Conservation (phyloP, 345 rosid genomes). For the Eucalyptus regnans region DNA sequence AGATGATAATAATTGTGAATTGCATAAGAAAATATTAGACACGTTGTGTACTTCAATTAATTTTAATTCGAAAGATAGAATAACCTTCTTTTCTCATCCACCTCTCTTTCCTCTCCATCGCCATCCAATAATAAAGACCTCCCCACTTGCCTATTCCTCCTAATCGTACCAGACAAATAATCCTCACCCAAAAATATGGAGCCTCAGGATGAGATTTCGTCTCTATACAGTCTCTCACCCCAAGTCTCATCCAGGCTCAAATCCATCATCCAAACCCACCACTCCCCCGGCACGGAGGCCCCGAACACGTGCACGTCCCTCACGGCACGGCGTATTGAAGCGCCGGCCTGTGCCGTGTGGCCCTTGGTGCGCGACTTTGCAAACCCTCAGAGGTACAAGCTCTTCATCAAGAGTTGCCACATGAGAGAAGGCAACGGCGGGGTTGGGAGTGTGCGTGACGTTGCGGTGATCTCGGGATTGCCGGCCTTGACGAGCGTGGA, state of each 20-base stretch:
- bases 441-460: slow-evolving; percentile 56
- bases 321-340: slow-evolving; percentile 48
- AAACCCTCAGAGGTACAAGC: slow-evolving; percentile 70
- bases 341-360: slow-evolving; percentile 55
- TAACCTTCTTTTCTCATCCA: neutral
- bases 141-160: neutral
- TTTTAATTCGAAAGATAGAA: neutral
- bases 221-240: neutral
- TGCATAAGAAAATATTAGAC: neutral
- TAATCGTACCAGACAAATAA: neutral
- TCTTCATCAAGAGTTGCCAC: slow-evolving; percentile 65
- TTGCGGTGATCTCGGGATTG: slow-evolving; percentile 60
- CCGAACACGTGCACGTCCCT: slow-evolving; percentile 64
- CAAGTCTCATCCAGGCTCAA: slow-evolving; percentile 2
- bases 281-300: slow-evolving; percentile 20
- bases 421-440: slow-evolving; percentile 31
- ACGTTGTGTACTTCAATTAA: neutral
- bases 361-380: slow-evolving; percentile 49
- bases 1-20: neutral
- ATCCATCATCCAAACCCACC: slow-evolving; percentile 42
- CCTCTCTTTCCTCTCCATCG: neutral
- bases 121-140: neutral
- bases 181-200: neutral
- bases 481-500: slow-evolving; percentile 92
- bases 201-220: neutral